These are phyloP conservation scores for Nemania sp. DNA, from an alignment of 2,329 filamentous ascomycete genomes.

Conservation along the genomic window DNA sequence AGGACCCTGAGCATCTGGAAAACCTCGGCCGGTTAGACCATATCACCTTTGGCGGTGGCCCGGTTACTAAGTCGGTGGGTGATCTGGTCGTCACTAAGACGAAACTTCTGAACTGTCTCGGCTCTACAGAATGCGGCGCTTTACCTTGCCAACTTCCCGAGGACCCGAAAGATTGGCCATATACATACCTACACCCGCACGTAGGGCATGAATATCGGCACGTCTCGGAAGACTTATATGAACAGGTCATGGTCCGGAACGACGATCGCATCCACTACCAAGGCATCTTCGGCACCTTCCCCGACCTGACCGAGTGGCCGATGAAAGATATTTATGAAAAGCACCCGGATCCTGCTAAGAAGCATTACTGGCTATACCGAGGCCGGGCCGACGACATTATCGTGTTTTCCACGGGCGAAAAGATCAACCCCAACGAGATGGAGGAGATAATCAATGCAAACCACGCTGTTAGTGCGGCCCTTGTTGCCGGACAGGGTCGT, in stretches of 20 bases:
- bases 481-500: constrained; percentile 52
- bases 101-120: constrained; percentile 46
- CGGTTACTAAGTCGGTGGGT: constrained; percentile 46
- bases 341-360: constrained; percentile 52
- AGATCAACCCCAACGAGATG: constrained; percentile 56
- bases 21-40: constrained; percentile 43
- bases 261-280: constrained; percentile 43
- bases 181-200: constrained; percentile 48
- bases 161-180: constrained; percentile 50
- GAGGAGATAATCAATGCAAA: constrained; percentile 51
- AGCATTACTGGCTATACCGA: constrained; percentile 50
- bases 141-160: constrained; percentile 38
- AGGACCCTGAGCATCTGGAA: constrained; percentile 40
- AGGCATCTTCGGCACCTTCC: constrained; percentile 44
- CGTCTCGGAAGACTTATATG: constrained; percentile 48
- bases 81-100: constrained; percentile 48
- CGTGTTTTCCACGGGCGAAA: constrained; percentile 57
- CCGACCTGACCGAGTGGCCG: constrained; percentile 37
- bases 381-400: constrained; percentile 50
- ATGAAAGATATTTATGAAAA: constrained; percentile 42
- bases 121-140: constrained; percentile 50
- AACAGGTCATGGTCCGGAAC: constrained; percentile 51
- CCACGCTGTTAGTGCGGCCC: constrained; percentile 46
- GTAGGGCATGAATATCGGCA: constrained; percentile 41
- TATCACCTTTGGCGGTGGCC: constrained; percentile 49